phyloP scores from a whole-genome alignment of 148 eudicot genomes.

The Fagopyrum esculentum region DNA sequence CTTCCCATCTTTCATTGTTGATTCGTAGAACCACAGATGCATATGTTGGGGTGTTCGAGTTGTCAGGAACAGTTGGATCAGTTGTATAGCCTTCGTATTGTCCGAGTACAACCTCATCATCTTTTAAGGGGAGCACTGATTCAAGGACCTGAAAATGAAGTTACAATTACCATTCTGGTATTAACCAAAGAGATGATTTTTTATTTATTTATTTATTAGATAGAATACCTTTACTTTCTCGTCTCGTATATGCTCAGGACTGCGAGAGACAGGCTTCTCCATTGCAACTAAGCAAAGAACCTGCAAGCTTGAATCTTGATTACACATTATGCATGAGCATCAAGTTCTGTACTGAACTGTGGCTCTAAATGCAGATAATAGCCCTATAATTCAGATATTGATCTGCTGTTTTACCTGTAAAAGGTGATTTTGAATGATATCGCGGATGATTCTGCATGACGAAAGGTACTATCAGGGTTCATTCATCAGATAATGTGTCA shows the following conservation, averaged over 20 bases:
- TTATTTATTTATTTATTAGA: not conserved
- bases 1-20: slow-evolving; percentile 99
- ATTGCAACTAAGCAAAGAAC: slow-evolving; percentile 93
- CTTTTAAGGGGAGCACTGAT: slow-evolving; percentile 57
- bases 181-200: not conserved
- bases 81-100: slow-evolving; percentile 86
- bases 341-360: too few species aligned
- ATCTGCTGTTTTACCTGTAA: slow-evolving; percentile 50
- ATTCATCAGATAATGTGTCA: not conserved
- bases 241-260: slow-evolving; percentile 91
- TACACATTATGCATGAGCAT: too few species aligned
- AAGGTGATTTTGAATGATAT: slow-evolving; percentile 92
- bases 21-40: slow-evolving; percentile 71
- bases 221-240: slow-evolving; percentile 87
- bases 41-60: slow-evolving; percentile 93
- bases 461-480: not conserved
- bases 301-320: slow-evolving; percentile 26
- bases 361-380: not conserved
- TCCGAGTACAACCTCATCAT: slow-evolving; percentile 92
- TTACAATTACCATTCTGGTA: slow-evolving; percentile 1
- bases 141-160: slow-evolving; percentile 63
- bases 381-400: not conserved
- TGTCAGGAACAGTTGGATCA: slow-evolving; percentile 86
- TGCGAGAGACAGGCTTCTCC: slow-evolving; percentile 92
- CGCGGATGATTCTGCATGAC: slow-evolving; percentile 79